These are phyloP conservation scores for Babjeviella inositovora DNA, from an alignment of 805 yeast species.

Conservation along the genomic window DNA sequence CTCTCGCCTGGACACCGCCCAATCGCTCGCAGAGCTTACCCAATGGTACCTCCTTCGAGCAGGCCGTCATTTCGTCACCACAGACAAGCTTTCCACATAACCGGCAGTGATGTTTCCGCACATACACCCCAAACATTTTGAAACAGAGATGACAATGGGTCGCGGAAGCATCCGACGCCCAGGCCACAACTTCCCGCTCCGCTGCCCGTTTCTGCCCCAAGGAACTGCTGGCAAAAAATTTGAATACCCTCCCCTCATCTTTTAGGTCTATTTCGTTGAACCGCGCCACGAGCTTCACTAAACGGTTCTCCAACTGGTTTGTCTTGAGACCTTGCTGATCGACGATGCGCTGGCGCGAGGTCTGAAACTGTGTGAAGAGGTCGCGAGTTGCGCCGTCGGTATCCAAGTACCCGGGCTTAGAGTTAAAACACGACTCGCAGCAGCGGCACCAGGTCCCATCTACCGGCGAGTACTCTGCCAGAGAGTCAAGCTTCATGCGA, in stretches of 20 bases:
- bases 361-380: slow-evolving; percentile 21
- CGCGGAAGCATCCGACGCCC: too few species aligned
- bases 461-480: slow-evolving; percentile 25
- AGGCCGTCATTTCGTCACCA: slow-evolving; percentile 40
- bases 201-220: too few species aligned
- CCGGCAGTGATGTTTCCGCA: slow-evolving; percentile 83
- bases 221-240: too few species aligned
- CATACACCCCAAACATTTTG: slow-evolving; percentile 32
- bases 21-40: slow-evolving; percentile 18
- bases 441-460: slow-evolving; percentile 57
- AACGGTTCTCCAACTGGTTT: slow-evolving; percentile 45
- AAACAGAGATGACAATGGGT: slow-evolving; percentile 23
- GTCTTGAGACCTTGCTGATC: slow-evolving; percentile 35
- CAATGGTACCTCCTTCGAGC: slow-evolving; percentile 63
- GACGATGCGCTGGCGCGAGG: slow-evolving; percentile 19
- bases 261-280: slow-evolving; percentile 10
- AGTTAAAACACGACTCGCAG: slow-evolving; percentile 44
- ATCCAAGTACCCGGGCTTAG: slow-evolving; percentile 35
- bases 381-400: slow-evolving; percentile 25
- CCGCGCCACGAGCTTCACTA: slow-evolving; percentile 37
- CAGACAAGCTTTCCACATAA: slow-evolving; percentile 77
- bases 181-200: too few species aligned
- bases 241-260: slow-evolving; percentile 4
- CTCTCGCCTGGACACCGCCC: slow-evolving; percentile 6
- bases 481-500: slow-evolving; percentile 29